Conservation (phyloP, 2,329 filamentous ascomycete genomes). For the Fusarium penzigii region DNA sequence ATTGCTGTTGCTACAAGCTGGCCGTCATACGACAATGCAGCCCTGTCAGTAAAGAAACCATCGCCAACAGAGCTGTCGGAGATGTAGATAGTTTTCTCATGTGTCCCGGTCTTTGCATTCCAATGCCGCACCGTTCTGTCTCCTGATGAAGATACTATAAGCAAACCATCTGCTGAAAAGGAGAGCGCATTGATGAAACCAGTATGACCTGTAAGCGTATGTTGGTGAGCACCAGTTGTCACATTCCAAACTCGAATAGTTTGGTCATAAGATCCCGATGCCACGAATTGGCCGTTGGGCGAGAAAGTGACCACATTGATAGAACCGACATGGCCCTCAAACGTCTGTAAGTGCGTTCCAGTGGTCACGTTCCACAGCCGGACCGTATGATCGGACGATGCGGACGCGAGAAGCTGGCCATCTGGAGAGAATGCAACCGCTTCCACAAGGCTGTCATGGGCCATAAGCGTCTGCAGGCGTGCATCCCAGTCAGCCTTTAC, state of each 20-base stretch:
- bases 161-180: neutral
- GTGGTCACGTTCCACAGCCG: neutral
- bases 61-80: neutral
- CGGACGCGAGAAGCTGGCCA: too few relatives aligned
- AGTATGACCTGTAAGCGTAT: neutral
- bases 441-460: too few relatives aligned
- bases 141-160: neutral
- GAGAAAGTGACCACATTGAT: neutral
- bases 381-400: too few relatives aligned
- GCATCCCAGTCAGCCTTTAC: too few relatives aligned
- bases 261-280: neutral
- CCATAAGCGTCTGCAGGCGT: too few relatives aligned
- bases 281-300: neutral
- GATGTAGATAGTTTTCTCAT: neutral
- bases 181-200: neutral
- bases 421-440: too few relatives aligned
- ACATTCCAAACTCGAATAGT: neutral
- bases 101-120: neutral
- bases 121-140: neutral
- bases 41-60: neutral
- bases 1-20: neutral
- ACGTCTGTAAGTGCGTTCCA: neutral
- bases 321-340: neutral
- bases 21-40: neutral
- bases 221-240: neutral